phyloP scores from a whole-genome alignment of 2,329 filamentous ascomycete species.

The Aspergillus sp. region DNA sequence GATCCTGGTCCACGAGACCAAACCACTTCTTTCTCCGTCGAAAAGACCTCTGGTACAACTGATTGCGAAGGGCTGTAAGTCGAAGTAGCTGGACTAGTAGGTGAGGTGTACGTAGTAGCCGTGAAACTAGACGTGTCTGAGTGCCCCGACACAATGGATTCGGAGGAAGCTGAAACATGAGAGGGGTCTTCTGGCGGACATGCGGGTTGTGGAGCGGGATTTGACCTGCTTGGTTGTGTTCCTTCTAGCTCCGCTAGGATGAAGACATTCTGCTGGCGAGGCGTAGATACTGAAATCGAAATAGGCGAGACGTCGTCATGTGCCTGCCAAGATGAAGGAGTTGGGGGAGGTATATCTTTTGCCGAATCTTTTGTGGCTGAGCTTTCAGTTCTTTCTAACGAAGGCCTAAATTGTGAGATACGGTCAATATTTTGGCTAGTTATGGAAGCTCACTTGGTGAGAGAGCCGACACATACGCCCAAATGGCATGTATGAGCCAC shows the following conservation, averaged over 20 bases:
- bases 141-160: slow-evolving; percentile 19
- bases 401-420: slow-evolving; percentile 22
- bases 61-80: neutral
- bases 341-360: slow-evolving; percentile 17
- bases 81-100: slow-evolving; percentile 8
- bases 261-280: neutral
- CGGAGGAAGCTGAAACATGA: slow-evolving; percentile 23
- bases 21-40: slow-evolving; percentile 3
- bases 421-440: neutral
- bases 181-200: neutral
- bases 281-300: neutral
- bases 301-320: neutral
- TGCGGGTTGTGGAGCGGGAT: neutral
- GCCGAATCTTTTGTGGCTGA: slow-evolving; percentile 26
- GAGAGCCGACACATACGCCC: slow-evolving; percentile 31
- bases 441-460: slow-evolving; percentile 27
- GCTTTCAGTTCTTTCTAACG: slow-evolving; percentile 26
- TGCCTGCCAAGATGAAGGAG: neutral
- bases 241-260: neutral
- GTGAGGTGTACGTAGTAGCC: slow-evolving; percentile 10
- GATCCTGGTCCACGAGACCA: neutral
- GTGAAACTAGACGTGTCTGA: slow-evolving; percentile 22
- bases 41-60: neutral
- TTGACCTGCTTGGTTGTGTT: neutral
- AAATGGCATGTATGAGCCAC: slow-evolving; percentile 34